phyloP scores from a whole-genome alignment of 371 early-diverging fungal genomes.

The Mortierella sp. region DNA sequence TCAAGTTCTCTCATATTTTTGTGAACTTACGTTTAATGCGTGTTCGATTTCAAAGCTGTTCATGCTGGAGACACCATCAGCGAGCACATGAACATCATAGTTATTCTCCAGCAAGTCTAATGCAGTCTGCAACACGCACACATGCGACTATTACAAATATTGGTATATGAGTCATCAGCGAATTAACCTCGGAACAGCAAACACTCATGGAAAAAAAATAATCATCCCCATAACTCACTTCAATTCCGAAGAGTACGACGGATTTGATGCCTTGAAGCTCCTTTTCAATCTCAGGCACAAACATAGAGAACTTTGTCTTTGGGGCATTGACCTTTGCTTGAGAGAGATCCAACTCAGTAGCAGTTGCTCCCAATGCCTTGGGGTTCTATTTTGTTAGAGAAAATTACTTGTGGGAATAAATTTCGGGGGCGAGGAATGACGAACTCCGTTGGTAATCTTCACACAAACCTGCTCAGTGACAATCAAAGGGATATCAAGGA shows the following conservation, averaged over 20 bases:
- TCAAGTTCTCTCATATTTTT: neutral
- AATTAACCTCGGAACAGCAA: neutral
- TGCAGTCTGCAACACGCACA: slow-evolving; percentile 94
- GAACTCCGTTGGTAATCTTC: slow-evolving; percentile 7
- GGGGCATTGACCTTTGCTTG: slow-evolving; percentile 64
- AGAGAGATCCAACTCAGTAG: slow-evolving; percentile 79
- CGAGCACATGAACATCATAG: slow-evolving; percentile 86
- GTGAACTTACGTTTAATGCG: slow-evolving; percentile 77
- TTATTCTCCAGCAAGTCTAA: slow-evolving; percentile 85
- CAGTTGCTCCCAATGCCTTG: slow-evolving; percentile 87
- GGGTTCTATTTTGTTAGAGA: slow-evolving; percentile 59
- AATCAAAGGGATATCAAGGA: slow-evolving; percentile 85
- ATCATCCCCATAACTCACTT: slow-evolving; percentile 64
- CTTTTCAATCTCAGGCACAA: slow-evolving; percentile 72
- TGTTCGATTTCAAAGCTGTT: slow-evolving; percentile 88
- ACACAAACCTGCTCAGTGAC: slow-evolving; percentile 92
- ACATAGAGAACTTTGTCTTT: slow-evolving; percentile 96
- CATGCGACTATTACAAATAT: slow-evolving; percentile 76
- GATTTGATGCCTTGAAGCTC: slow-evolving; percentile 72
- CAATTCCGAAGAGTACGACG: slow-evolving; percentile 93
- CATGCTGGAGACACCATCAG: slow-evolving; percentile 93
- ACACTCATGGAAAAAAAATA: neutral
- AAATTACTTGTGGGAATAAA: no score
- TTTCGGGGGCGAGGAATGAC: no score
- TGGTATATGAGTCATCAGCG: neutral